Percentiles rank a stretch among this genome's conserved stretches.
Evolutionary conservation across 306 rosid genomes (phyloP).

Genomic region (Fagus sylvatica): DNA sequence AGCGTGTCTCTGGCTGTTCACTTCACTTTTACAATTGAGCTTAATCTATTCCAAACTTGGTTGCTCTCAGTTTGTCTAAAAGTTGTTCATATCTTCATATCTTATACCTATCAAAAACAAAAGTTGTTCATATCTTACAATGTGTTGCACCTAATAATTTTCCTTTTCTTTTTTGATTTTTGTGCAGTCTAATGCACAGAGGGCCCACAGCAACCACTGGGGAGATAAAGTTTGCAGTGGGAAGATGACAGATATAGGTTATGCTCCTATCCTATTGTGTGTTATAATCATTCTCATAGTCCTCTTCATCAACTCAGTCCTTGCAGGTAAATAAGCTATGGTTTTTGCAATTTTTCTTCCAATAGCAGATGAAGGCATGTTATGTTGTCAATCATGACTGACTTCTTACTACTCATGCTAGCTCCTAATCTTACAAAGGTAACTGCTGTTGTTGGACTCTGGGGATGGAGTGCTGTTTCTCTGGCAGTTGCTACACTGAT

Average conservation of each 20-base stretch:
- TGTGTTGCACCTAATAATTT: slow-evolving; percentile 20
- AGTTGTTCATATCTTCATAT: too few relatives aligned
- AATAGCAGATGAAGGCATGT: slow-evolving; percentile 12
- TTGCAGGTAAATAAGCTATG: slow-evolving; percentile 58
- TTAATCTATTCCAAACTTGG: background rate
- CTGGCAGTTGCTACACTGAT: slow-evolving; percentile 52
- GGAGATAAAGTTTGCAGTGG: slow-evolving; percentile 50
- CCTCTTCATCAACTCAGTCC: slow-evolving; percentile 77
- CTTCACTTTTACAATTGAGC: background rate
- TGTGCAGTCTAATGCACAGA: slow-evolving; percentile 73
- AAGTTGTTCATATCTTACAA: background rate
- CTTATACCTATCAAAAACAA: too few relatives aligned
- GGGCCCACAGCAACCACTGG: slow-evolving; percentile 48
- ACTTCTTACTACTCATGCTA: slow-evolving; percentile 42
- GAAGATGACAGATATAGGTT: slow-evolving; percentile 59
- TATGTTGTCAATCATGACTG: slow-evolving; percentile 23
- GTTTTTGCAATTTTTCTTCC: slow-evolving; percentile 20
- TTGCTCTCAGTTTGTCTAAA: background rate
- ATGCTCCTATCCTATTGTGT: slow-evolving; percentile 73
- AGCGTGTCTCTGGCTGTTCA: too few relatives aligned
- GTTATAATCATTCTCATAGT: slow-evolving; percentile 45
- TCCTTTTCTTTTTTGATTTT: slow-evolving; percentile 9
- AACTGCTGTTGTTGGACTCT: slow-evolving; percentile 82
- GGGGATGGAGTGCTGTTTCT: slow-evolving; percentile 83
- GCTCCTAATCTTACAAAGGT: slow-evolving; percentile 80